Evolutionary conservation across 1,284 basidiomycete species (phyloP), one percentile per base, ranked within the genome.

Genomic region (Irpex lacteus): DNA sequence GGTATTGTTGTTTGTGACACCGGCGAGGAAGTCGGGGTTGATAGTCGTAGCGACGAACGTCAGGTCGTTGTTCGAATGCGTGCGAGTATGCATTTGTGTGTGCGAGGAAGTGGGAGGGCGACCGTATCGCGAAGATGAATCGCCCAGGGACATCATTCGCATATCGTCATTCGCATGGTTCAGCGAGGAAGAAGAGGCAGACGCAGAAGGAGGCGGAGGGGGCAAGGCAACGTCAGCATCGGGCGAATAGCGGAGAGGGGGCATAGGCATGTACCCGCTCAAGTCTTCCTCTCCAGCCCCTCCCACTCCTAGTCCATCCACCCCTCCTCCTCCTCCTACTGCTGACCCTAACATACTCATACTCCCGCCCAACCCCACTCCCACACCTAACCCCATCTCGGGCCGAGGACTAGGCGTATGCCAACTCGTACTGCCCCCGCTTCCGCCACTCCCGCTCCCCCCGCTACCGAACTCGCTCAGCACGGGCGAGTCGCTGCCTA

Each of bases 231-330:
- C 44, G 44, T 52, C 15, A 52, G 54, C 61, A 40, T 44, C 40
- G n/a, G 53, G 60, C 7, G 36, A 56, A 54, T 37, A 38, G 38
- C 54, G 54, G n/a, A 61, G 38, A 56, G 53, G 38, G 32, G 63
- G 63, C 63, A 65, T 65, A 50, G 63, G 63, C 47, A 59, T 60
- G 63, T 65, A 65, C 63, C 53, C 63, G 61, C 60, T 59, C 32
- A 65, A 56, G 50, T 65, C 63, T 52, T 65, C 63, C n/a, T 62
- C 60, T 60, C 60, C 32, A 32, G 32, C 32, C 32, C 32, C 32
- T 32, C 32, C 32, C 32, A 32, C 60, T 59, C 44, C 47, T 37
- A 55, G 40, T 49, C 36, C 32, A 50, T 36, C 37, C 26, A 36
- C 34, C 37, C 58, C 52, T 36, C 52, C 52, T 53, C 50, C 50